phyloP scores from a whole-genome alignment of 306 rosid species.

The Trifolium dubium region DNA sequence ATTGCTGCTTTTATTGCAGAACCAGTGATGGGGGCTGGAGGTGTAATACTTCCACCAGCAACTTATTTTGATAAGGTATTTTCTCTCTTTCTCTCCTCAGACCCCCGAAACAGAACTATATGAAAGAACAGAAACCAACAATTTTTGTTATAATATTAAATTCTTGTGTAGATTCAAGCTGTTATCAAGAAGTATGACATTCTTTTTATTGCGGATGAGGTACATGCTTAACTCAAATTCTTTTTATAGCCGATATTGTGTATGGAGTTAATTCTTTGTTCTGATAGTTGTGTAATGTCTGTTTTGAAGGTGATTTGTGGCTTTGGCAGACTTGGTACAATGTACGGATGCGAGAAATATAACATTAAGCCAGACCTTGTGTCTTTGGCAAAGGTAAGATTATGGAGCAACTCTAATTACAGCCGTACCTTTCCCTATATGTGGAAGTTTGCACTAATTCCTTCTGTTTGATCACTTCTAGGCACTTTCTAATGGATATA shows the following conservation, averaged over 20 bases:
- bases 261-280: conserved; percentile 21
- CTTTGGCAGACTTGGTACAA: conserved; percentile 90
- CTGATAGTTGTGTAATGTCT: conserved; percentile 29
- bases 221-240: conserved; percentile 39
- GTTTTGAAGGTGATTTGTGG: conserved; percentile 84
- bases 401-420: conserved; percentile 4
- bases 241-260: not conserved
- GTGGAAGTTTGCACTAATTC: not conserved
- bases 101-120: too few relatives aligned
- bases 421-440: conserved; percentile 15
- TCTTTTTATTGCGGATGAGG: conserved; percentile 97
- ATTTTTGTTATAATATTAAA: too few relatives aligned
- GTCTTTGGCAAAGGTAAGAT: conserved; percentile 82
- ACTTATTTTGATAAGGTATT: conserved; percentile 90
- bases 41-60: conserved; percentile 88
- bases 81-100: not conserved
- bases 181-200: conserved; percentile 92
- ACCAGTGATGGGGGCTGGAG: conserved; percentile 98
- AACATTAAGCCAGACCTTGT: conserved; percentile 93
- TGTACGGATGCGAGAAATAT: conserved; percentile 92
- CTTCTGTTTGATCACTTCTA: conserved; percentile 40
- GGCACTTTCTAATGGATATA: conserved; percentile 93
- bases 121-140: too few relatives aligned
- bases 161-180: conserved; percentile 68
- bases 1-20: conserved; percentile 98